A percentile compares a stretch with the other conserved stretches of the same genome.
phyloP scores from a whole-genome alignment of 495 filamentous ascomycete species.

The Penicillium argentinense region DNA sequence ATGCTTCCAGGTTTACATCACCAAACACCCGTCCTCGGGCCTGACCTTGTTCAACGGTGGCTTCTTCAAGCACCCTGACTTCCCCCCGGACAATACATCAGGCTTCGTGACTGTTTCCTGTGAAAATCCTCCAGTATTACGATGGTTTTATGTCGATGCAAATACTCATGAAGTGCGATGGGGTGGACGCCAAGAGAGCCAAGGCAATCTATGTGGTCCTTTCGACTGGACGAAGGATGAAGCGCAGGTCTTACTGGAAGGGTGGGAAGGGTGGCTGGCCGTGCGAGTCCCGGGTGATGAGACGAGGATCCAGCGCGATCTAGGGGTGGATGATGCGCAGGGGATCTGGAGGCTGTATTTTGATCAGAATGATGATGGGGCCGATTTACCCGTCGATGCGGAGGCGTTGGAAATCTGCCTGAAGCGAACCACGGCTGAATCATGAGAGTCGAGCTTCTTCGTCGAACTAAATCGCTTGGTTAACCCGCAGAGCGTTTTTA shows the following conservation, averaged over 20 bases:
- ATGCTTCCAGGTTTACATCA: slow-evolving; percentile 6
- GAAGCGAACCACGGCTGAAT: slow-evolving; percentile 2
- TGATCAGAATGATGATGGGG: slow-evolving; percentile 6
- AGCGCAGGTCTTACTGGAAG: slow-evolving; percentile 1
- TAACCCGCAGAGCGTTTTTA: too few relatives aligned
- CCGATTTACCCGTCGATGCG: neutral
- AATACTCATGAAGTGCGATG: slow-evolving; percentile 11
- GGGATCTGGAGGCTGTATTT: slow-evolving; percentile 6
- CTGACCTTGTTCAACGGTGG: slow-evolving; percentile 3
- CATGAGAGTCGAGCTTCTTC: too few relatives aligned
- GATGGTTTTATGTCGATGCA: slow-evolving; percentile 8
- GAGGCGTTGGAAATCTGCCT: slow-evolving; percentile 3
- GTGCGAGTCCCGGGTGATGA: slow-evolving; percentile 5
- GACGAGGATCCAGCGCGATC: neutral
- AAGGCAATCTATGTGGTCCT: slow-evolving; percentile 6
- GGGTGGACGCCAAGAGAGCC: slow-evolving; percentile 5
- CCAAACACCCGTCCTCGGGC: neutral
- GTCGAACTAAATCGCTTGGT: too few relatives aligned
- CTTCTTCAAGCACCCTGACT: slow-evolving; percentile 6
- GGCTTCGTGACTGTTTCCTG: slow-evolving; percentile 6
- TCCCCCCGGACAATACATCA: slow-evolving; percentile 4
- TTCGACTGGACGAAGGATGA: slow-evolving; percentile 11
- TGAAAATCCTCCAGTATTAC: slow-evolving; percentile 6
- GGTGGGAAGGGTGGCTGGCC: slow-evolving; percentile 9
- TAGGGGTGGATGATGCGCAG: neutral